A percentile compares a stretch with the other conserved stretches of the same genome.
Evolutionary conservation across 2,329 filamentous ascomycete genomes (phyloP).

Genomic region (Epichloe baconii): DNA sequence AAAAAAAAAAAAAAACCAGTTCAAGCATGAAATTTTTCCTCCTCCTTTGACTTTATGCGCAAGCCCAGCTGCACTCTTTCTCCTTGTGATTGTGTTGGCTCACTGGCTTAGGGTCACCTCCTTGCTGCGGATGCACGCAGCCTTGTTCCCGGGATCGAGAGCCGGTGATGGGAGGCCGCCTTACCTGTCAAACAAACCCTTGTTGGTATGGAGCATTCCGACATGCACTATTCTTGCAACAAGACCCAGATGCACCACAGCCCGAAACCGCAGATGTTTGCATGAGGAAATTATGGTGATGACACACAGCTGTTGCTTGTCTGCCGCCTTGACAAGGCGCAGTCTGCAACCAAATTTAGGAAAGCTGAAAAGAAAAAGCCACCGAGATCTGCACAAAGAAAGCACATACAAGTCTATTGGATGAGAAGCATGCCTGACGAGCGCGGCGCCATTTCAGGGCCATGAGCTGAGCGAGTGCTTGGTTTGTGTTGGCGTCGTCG

Average conservation of each 20-base stretch:
- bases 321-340: not conserved
- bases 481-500: slow-evolving; percentile 55
- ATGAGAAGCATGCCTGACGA: slow-evolving; percentile 59
- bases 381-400: not conserved
- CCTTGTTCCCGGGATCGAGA: not conserved
- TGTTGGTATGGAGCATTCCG: not conserved
- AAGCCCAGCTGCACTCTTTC: not conserved
- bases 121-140: not conserved
- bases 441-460: slow-evolving; percentile 57
- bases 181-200: not conserved
- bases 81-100: not conserved
- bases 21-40: not conserved
- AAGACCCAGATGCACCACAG: not conserved
- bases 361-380: not conserved
- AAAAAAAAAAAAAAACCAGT: not conserved
- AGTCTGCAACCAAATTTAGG: not conserved
- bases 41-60: not conserved
- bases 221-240: not conserved
- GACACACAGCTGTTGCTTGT: not conserved
- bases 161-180: not conserved
- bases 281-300: not conserved
- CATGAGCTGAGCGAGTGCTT: slow-evolving; percentile 49
- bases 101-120: not conserved
- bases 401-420: slow-evolving; percentile 44
- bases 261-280: not conserved